phyloP scores from a whole-genome alignment of 164 flowering plant species.

The Nelumbo lutea region DNA sequence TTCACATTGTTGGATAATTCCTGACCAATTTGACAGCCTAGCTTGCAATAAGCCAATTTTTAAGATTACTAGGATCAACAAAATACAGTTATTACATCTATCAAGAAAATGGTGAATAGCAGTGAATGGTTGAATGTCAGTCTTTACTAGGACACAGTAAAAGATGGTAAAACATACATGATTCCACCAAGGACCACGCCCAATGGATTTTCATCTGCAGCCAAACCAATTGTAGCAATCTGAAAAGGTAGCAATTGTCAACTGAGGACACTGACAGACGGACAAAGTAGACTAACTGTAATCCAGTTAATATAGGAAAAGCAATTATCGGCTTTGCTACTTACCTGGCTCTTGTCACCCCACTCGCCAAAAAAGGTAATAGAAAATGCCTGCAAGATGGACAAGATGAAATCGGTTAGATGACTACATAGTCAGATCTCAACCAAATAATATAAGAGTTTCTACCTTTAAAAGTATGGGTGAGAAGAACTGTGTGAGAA shows the following conservation, averaged over 20 bases:
- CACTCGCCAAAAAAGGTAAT: constrained; percentile 97
- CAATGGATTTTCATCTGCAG: constrained; percentile 93
- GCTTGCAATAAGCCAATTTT: too few relatives aligned
- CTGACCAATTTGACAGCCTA: too few relatives aligned
- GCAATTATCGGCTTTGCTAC: constrained; percentile 3
- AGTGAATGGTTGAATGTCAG: too few relatives aligned
- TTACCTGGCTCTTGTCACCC: constrained; percentile 99
- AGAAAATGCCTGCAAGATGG: constrained; percentile 77
- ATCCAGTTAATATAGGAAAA: neutral
- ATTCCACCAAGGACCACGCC: constrained; percentile 99
- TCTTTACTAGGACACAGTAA: too few relatives aligned
- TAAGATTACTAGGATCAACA: too few relatives aligned
- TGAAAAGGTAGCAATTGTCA: constrained; percentile 33
- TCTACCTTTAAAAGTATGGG: constrained; percentile 89
- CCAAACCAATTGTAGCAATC: constrained; percentile 96
- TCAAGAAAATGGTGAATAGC: too few relatives aligned
- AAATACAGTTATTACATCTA: too few relatives aligned
- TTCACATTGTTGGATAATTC: too few relatives aligned
- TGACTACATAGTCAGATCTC: neutral
- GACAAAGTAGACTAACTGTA: neutral
- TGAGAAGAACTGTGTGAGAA: constrained; percentile 74
- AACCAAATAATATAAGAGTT: neutral
- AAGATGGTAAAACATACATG: constrained; percentile 43
- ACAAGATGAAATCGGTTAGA: neutral
- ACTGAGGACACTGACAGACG: constrained; percentile 6